Evolutionary conservation across 257 asterid genomes (phyloP).

Genomic region (Solanum phureja): DNA sequence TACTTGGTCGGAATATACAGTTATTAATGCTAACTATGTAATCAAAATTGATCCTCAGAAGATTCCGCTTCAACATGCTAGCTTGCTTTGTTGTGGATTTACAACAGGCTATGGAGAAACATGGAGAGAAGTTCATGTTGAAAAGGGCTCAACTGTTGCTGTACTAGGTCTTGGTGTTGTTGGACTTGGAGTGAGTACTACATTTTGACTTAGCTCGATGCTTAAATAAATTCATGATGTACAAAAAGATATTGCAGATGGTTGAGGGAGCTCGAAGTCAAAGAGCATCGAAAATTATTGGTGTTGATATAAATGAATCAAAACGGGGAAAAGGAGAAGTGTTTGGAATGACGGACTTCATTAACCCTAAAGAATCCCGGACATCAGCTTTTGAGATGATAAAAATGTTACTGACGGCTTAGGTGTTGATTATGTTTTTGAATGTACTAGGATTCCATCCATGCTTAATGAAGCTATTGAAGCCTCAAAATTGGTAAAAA

Average conservation of each 20-base stretch:
- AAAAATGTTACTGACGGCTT: not conserved
- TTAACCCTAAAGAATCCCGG: too few relatives aligned
- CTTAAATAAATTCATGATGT: not conserved
- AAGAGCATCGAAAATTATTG: constrained; percentile 53
- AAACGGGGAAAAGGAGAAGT: constrained; percentile 40
- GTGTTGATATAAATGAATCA: constrained; percentile 49
- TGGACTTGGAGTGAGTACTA: too few relatives aligned
- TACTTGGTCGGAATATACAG: too few relatives aligned
- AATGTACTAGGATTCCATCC: not conserved
- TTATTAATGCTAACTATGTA: too few relatives aligned
- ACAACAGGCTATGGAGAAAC: too few relatives aligned
- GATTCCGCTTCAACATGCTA: too few relatives aligned
- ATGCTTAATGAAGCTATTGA: not conserved
- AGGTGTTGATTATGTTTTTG: not conserved
- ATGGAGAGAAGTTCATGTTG: too few relatives aligned
- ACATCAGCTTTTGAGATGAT: not conserved
- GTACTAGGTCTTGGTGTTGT: too few relatives aligned
- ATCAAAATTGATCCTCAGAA: too few relatives aligned
- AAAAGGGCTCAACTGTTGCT: too few relatives aligned
- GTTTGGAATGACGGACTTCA: not conserved
- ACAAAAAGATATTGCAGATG: constrained; percentile 23
- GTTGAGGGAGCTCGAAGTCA: constrained; percentile 40
- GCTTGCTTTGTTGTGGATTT: too few relatives aligned
- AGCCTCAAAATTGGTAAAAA: not conserved
- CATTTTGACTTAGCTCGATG: not conserved